Evolutionary conservation across 2,329 filamentous ascomycete species (phyloP), one percentile per base, ranked within the genome.

Genomic region (Ophiocordyceps polyrhachis-furcata): DNA sequence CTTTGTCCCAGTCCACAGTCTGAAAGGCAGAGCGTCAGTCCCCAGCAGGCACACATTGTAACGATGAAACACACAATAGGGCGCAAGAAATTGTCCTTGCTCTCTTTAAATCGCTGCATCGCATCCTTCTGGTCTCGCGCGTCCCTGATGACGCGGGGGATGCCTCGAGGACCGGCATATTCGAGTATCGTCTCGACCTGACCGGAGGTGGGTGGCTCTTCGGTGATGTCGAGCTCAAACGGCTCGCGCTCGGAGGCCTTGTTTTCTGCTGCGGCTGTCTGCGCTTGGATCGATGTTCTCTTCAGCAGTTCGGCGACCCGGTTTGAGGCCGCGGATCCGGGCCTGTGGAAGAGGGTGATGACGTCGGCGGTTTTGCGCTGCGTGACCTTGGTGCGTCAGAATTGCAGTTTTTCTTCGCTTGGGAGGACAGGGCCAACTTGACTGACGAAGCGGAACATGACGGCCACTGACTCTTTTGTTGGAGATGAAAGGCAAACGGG

Each of bases 321-420:
- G 43, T 76, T 69, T 4, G 88, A 95, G 50, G 81, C 71, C 20
- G 81, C 74, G 45, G 75, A 74, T 54, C 71, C 73, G 47, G 89
- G 76, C 63, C 84, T 83, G 74, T 95, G 88, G 72, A 96, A 98
- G 69, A 98, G 80, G 49, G 89, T 96, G 60, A 96, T 77, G 52
- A 93, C 84, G 69, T 96, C 88, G 62, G 84, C 74, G 52, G 81
- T 74, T 71, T 86, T 88, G 65, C 71, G 75, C 82, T 87, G 23
- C 23, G 40, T 40, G 3, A n/a, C 35, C 9, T 32, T 32, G 29
- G 7, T n/a, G 35, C 17, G 6, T 25, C 19, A 28, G 56, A 25
- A 44, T 28, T 40, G 14, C 40, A 38, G 6, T 7, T 11, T 31
- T 37, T 23, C 45, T 56, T 44, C 56, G 55, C 43, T n/a, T n/a